Evolutionary conservation across 2,329 filamentous ascomycete genomes (phyloP), one percentile per base, ranked within the genome.

Genomic region (Ophiosphaerella narmari): DNA sequence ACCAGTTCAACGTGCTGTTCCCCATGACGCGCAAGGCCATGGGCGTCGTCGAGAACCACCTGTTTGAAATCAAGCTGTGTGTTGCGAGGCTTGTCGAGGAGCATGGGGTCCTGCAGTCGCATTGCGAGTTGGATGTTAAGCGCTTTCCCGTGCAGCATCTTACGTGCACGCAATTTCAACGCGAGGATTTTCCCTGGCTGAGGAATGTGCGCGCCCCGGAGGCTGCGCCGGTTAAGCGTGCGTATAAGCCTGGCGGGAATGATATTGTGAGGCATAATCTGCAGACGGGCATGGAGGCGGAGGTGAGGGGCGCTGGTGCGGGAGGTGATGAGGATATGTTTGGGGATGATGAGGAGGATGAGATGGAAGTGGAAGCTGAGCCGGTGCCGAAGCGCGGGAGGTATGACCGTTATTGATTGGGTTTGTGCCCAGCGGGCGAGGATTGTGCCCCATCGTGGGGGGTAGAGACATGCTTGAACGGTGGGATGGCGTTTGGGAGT

Each of bases 1-100:
- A 66, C 11, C 66, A 70, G 18, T 77, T 77, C 60, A 71, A 77
- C 55, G 52, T 52, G 5, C 64, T 66, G 39, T 77, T 78, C 38
- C 75, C 76, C 1, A 75, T 78, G 71, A 76, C 71, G 12, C 64
- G 65, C 47, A 76, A 76, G 57, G 77, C 71, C 0, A 63, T 73
- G 60, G 68, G 66, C n/a, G 73, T 75, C n/a, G 46, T 78, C 3
- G 71, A 75, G 48, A 68, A 72, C 45, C 69, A 74, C 35, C 47
- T 80, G 5, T 53, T 66, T 2, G 72, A 76, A 53, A 70, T 78
- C 61, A 78, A 78, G 59, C 65, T 72, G 23, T 65, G 67, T 18
- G 66, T 81, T 36, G 77, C 77, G 61, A 60, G 67, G 16, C 65
- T 72, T 13, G 69, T 80, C 2, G 57, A 60, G 5, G 67, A 70